Conservation (phyloP, 164 flowering plant species). For the Annona squamosa region DNA sequence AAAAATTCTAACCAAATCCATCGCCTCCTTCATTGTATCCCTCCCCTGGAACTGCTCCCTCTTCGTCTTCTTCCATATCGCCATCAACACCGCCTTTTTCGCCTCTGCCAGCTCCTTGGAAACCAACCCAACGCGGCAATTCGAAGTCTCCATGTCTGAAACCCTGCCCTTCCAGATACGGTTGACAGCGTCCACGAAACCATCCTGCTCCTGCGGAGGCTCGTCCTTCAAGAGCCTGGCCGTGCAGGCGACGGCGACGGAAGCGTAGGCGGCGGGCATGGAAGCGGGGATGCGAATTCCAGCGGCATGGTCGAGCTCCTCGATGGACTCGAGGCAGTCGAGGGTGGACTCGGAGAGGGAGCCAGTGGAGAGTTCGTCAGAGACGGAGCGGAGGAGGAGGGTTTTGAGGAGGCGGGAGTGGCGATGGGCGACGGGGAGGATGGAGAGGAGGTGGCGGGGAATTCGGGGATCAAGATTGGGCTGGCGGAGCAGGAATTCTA, state of each 20-base stretch:
- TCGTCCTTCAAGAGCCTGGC: constrained; percentile 29
- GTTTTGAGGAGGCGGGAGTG: constrained; percentile 28
- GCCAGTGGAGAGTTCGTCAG: constrained; percentile 22
- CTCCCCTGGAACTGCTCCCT: constrained; percentile 14
- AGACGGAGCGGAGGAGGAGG: constrained; percentile 35
- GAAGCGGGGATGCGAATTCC: constrained; percentile 23
- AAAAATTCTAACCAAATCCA: constrained; percentile 27
- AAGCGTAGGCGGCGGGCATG: constrained; percentile 45
- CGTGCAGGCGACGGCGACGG: constrained; percentile 50
- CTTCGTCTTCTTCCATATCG: constrained; percentile 27
- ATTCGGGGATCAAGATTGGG: constrained; percentile 19
- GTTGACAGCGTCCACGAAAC: constrained; percentile 39
- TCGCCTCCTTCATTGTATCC: constrained; percentile 34
- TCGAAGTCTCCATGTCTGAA: constrained; percentile 21
- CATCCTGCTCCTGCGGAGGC: neutral
- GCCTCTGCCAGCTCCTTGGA: constrained; percentile 25
- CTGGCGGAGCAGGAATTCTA: constrained; percentile 49
- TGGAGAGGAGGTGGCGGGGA: constrained; percentile 14
- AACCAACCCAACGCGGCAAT: constrained; percentile 24
- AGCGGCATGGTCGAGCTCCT: constrained; percentile 21
- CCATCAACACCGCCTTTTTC: constrained; percentile 42
- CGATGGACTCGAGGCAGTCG: constrained; percentile 35
- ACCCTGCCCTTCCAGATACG: constrained; percentile 55
- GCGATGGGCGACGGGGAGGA: constrained; percentile 28
- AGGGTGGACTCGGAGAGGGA: constrained; percentile 37